phyloP scores from a whole-genome alignment of 1,284 basidiomycete genomes.

The Ustilago trichophora region DNA sequence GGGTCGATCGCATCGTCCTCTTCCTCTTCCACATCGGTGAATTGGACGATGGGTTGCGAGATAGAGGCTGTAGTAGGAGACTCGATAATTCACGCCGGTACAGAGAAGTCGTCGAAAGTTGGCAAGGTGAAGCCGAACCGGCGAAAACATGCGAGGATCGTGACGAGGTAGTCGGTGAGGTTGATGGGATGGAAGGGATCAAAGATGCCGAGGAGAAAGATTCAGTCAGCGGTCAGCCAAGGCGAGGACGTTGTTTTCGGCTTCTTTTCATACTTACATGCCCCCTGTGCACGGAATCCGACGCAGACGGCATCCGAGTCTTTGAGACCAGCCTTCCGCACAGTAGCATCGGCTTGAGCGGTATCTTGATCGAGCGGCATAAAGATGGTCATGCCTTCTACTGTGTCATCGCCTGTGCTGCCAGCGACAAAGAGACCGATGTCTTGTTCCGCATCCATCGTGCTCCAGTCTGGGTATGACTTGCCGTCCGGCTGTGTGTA shows the following conservation, averaged over 20 bases:
- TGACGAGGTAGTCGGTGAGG: too few species aligned
- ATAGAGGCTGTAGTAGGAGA: slow-evolving; percentile 15
- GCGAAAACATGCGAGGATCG: too few species aligned
- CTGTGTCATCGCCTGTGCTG: slow-evolving; percentile 15
- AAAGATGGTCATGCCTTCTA: slow-evolving; percentile 32
- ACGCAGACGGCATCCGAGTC: slow-evolving; percentile 39
- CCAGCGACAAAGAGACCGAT: slow-evolving; percentile 40
- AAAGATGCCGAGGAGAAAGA: too few species aligned
- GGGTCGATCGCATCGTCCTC: slow-evolving; percentile 31
- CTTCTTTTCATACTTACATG: too few species aligned
- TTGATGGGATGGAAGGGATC: too few species aligned
- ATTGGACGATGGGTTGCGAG: slow-evolving; percentile 41
- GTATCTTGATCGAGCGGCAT: slow-evolving; percentile 42
- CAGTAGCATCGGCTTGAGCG: slow-evolving; percentile 10
- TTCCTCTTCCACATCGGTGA: slow-evolving; percentile 38
- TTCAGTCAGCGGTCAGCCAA: too few species aligned
- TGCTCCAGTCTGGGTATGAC: slow-evolving; percentile 21
- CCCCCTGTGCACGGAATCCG: slow-evolving; percentile 35
- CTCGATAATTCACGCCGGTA: too few species aligned
- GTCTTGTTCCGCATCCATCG: slow-evolving; percentile 25
- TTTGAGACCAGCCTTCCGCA: slow-evolving; percentile 43
- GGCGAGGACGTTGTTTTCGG: too few species aligned
- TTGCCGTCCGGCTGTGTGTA: slow-evolving; percentile 32
- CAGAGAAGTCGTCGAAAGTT: too few species aligned
- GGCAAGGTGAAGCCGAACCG: too few species aligned